These are phyloP conservation scores for Boeremia exigua DNA, from an alignment of 2,329 filamentous ascomycete genomes.

Conservation along the genomic window DNA sequence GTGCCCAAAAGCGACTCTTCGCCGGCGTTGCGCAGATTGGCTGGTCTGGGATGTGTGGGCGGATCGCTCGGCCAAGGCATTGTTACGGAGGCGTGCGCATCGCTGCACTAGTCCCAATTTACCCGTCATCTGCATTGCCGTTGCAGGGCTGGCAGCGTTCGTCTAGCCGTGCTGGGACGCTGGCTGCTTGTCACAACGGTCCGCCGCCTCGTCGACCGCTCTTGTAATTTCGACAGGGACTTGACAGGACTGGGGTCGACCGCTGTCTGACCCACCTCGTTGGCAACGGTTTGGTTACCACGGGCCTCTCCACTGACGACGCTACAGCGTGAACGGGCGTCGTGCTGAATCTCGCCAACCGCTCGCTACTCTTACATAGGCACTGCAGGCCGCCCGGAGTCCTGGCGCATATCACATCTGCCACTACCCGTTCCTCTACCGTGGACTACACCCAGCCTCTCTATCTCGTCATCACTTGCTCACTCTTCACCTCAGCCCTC, in stretches of 20 bases:
- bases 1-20: slow-evolving; percentile 48
- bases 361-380: slow-evolving; percentile 44
- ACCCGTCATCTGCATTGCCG: slow-evolving; percentile 50
- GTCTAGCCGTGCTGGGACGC: slow-evolving; percentile 38
- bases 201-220: slow-evolving; percentile 45
- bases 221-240: slow-evolving; percentile 47
- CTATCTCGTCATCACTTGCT: slow-evolving; percentile 28
- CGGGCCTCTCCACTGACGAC: slow-evolving; percentile 36
- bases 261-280: slow-evolving; percentile 48
- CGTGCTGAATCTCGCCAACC: slow-evolving; percentile 47
- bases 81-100: slow-evolving; percentile 41
- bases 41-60: slow-evolving; percentile 41
- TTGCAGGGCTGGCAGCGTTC: slow-evolving; percentile 44
- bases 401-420: slow-evolving; percentile 40
- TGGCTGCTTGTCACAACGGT: slow-evolving; percentile 47
- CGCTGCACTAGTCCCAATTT: slow-evolving; percentile 36
- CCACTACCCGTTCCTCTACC: slow-evolving; percentile 33
- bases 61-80: slow-evolving; percentile 47
- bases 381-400: slow-evolving; percentile 44
- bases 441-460: slow-evolving; percentile 13
- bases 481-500: slow-evolving; percentile 20
- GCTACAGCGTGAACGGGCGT: slow-evolving; percentile 42
- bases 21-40: slow-evolving; percentile 48
- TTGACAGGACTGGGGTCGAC: slow-evolving; percentile 36
- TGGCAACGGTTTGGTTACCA: slow-evolving; percentile 45